Base-by-base conservation (phyloP, 2,329 filamentous ascomycete species). In the Neofusicoccum umdonicola region DNA sequence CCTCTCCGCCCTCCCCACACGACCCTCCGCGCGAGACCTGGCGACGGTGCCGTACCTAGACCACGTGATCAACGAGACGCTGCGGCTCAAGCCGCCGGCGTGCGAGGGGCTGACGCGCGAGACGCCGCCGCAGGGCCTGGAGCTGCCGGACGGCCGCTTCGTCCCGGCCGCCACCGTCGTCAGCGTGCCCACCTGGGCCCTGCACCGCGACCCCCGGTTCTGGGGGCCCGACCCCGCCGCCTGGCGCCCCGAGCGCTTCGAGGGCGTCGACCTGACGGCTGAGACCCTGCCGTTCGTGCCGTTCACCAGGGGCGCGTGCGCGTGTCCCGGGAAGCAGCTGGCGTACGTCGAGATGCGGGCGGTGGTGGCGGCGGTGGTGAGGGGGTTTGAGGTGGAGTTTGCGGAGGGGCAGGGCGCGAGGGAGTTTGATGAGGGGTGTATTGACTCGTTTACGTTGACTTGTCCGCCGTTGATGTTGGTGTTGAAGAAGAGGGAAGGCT, bases 1-100 rank as follows among this genome's bases (percentile, higher is more conserved):
- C 2, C 64, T 63, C 4, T 35, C 13, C 19, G 4, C 19, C n/a
- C 13, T 13, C 8, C 15, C 31, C 3, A 15, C 48, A 54, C 45
- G 65, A 8, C 66, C 22, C 13, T 5, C 5, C 58, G 70, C 34
- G 76, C 72, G 73, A 72, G 77, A 19, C 13, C 68, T 37, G 72
- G 70, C 42, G 66, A 11, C 68, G 1, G 64, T 77, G 22, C 9
- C 69, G 1, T 71, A 75, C 44, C 71, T 81, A 6, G 77, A 80
- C 61, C 76, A 72, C 13, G 69, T 74, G 13, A 79, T 81, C 70
- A 76, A 81, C 62, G 80, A 82, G 65, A 71, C 78, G 1, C 69
- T 81, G 1, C 75, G 80, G n/a, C 69, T 82, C 3, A 72, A 80
- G 58, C 78, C 80, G 3, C 72, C 79, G 0, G 74, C 80, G 1